Base-by-base conservation (phyloP, 1,284 basidiomycete species). In the Somion occarium region DNA sequence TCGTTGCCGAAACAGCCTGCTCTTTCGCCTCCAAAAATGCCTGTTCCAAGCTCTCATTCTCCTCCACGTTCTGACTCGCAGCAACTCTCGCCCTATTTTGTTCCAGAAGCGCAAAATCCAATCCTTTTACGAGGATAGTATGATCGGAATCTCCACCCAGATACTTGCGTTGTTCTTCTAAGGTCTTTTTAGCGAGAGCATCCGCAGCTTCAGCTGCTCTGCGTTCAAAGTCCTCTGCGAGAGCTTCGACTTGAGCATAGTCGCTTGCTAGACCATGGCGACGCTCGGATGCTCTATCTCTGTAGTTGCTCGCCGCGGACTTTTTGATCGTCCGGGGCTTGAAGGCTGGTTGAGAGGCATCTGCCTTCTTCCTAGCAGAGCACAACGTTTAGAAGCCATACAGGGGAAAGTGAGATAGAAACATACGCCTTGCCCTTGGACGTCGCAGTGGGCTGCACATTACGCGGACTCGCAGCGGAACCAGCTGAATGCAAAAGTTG, bases 131-230 rank as follows among this genome's bases (percentile, higher is more conserved):
- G 3, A 94, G 80, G 44, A 94, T 81, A 2, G 88, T 85, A 65
- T 95, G 91, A 49, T 85, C 80, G 39, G 83, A 81, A 66, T 96
- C 92, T 30, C 92, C 92, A n/a, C 93, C 93, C 1, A 95, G 79
- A 65, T 91, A 93, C 43, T 76, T 76, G 42, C 92, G 79, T 64
- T 91, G 82, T 52, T 83, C 78, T 49, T 92, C 89, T 55, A 86
- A 88, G 34, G 73, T 74, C 41, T 76, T 71, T 55, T 74, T 82
- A 61, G 86, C 81, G 4, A 23, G 18, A 39, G n/a, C 13, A 39
- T 15, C n/a, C 45, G 79, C 76, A 23, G 68, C 60, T 15, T 78
- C 68, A 20, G 75, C 75, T 60, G 73, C 78, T 38, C 79, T 77
- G 53, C 76, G 76, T 66, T 93, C 84, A 58, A 94, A 93, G 50